Evolutionary conservation across 805 yeast species (phyloP), one percentile per base, ranked within the genome.

Genomic region (Candida nitratophila): DNA sequence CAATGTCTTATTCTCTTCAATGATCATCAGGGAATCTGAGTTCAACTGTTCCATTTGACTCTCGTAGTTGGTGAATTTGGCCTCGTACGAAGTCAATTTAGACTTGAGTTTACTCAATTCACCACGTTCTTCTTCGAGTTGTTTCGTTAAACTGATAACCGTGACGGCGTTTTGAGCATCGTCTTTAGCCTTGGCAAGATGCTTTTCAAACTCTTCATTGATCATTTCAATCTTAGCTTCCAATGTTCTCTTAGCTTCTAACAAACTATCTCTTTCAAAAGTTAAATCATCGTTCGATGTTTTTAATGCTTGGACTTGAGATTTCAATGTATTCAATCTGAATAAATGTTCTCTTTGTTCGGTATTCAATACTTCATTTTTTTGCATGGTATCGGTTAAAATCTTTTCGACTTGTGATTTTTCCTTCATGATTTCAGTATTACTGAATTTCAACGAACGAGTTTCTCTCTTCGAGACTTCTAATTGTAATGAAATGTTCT

Each of bases 1-100:
- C 37, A 84, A 56, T 1, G 83, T 74, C 53, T 79, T 80, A 53
- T 81, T 83, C 55, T 85, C 93, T 59, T 85, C 87, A 21, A 69
- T 63, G 4, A 80, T 60, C 41, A 79, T 77, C 45, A 81, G 65
- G 34, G 75, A 71, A 39, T 78, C 78, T 38, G 74, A 74, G 47
- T 79, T 74, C 44, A 73, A 66, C 14, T 58, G 58, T 37, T 67
- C 70, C 45, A 59, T 52, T 16, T 49, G 24, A 3, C 51, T 44
- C 20, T 51, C 55, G 43, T 64, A 52, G 5, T 55, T 51, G 5
- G 59, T 51, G 17, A 61, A 46, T 17, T 51, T 43, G 3, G 40
- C 24, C 39, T 58, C 55, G 17, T 50, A 47, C 9, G 47, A 52
- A 16, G 48, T 50, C n/a, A 66, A 47, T 24, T 63, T 64, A 2